A percentile compares a stretch with the other conserved stretches of the same genome.
Evolutionary conservation across 768 basidiomycete genomes (phyloP).

Genomic region (Boletus rex-veris): DNA sequence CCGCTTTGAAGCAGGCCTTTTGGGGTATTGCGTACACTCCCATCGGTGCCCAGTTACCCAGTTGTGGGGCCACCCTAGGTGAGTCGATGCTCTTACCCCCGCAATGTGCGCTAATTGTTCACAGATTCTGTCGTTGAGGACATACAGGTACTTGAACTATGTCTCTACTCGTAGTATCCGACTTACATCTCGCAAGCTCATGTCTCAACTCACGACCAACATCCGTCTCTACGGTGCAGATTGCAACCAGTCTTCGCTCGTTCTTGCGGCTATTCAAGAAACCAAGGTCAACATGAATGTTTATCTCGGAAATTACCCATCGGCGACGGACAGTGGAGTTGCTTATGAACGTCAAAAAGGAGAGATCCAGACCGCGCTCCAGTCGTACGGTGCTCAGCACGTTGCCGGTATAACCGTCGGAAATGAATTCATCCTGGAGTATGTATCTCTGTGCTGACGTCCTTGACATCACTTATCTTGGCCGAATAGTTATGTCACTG

Average conservation of each 20-base stretch:
- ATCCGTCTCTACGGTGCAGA: constrained; percentile 85
- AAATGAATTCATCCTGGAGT: constrained; percentile 88
- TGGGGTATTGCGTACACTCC: constrained; percentile 91
- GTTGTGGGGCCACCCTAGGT: constrained; percentile 55
- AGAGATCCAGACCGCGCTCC: constrained; percentile 60
- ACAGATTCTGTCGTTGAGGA: constrained; percentile 60
- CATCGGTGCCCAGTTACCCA: constrained; percentile 62
- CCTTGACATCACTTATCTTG: constrained; percentile 1
- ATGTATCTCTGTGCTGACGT: constrained; percentile 14
- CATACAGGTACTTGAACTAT: constrained; percentile 52
- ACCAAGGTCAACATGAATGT: constrained; percentile 87
- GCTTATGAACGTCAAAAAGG: constrained; percentile 75
- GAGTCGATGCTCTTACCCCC: constrained; percentile 8
- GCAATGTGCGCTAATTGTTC: background rate
- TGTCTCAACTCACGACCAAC: constrained; percentile 82
- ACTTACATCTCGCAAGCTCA: constrained; percentile 43
- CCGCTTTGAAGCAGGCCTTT: constrained; percentile 67
- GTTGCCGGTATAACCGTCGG: constrained; percentile 86
- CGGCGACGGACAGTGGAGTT: constrained; percentile 56
- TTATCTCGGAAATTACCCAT: constrained; percentile 68
- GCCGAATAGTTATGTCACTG: constrained; percentile 53
- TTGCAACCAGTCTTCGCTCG: constrained; percentile 77
- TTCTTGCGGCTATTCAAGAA: constrained; percentile 84
- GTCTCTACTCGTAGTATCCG: background rate
- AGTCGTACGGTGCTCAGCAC: constrained; percentile 73